Conservation (phyloP, 2,329 filamentous ascomycete species). For the Aspergillus pseudoviridinutans region DNA sequence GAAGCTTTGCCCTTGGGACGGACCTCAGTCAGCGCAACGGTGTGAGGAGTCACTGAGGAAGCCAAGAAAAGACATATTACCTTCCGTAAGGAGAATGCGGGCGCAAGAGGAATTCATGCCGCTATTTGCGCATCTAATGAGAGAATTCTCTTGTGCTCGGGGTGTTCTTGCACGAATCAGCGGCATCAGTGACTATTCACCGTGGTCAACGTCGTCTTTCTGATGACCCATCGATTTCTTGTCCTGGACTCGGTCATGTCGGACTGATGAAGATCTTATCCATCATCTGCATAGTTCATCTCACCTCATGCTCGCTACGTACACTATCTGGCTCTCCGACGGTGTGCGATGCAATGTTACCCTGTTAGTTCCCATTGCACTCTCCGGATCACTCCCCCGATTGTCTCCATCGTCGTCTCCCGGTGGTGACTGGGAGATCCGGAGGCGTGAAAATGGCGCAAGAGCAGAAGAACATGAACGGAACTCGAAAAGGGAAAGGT, state of each 20-base stretch:
- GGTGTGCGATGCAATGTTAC: conserved; percentile 22
- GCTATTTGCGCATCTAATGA: conserved; percentile 5
- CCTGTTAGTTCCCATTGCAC: conserved; percentile 15
- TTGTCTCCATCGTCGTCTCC: neutral
- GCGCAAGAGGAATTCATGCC: neutral
- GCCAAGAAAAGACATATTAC: conserved; percentile 6
- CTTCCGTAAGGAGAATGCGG: conserved; percentile 9
- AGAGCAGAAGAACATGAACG: neutral
- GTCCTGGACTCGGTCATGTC: neutral
- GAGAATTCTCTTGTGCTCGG: neutral
- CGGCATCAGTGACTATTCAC: neutral
- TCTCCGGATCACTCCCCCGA: neutral
- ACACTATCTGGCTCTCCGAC: conserved; percentile 11
- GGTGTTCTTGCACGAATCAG: neutral
- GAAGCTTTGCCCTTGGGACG: neutral
- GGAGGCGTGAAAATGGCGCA: neutral
- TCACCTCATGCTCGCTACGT: conserved; percentile 1
- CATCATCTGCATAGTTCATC: conserved; percentile 2
- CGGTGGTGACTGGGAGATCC: neutral
- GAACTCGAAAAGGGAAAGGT: neutral
- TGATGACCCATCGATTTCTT: conserved; percentile 5
- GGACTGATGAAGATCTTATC: neutral
- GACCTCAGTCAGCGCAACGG: neutral
- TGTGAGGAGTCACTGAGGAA: neutral
- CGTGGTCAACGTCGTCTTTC: neutral